Percentiles rank a stretch among this genome's conserved stretches.
These are phyloP conservation scores for Funneliformis caledonium DNA, from an alignment of 371 early-diverging fungal genomes.

Conservation along the genomic window DNA sequence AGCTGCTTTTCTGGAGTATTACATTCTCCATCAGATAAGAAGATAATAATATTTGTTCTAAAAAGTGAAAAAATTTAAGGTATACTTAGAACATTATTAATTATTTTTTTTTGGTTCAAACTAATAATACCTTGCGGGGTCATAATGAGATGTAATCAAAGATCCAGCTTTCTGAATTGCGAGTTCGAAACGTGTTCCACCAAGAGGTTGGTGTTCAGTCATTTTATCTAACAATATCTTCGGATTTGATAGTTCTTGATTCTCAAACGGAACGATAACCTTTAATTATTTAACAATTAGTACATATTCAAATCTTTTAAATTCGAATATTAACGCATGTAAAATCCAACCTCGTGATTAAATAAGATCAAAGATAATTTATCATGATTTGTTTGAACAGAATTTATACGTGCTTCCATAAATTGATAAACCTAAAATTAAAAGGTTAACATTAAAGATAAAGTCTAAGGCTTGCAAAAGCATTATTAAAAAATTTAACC, in stretches of 20 bases:
- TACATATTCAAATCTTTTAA: too few relatives aligned
- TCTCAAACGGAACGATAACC: background rate
- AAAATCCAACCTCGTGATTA: background rate
- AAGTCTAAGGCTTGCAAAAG: background rate
- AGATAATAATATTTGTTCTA: constrained; percentile 20
- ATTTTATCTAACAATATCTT: background rate
- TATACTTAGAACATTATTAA: background rate
- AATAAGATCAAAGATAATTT: constrained; percentile 9
- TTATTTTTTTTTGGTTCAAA: background rate
- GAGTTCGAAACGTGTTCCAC: background rate
- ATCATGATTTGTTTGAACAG: background rate
- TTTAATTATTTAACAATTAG: background rate
- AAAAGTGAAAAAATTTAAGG: background rate
- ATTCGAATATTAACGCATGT: too few relatives aligned
- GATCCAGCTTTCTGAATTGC: background rate
- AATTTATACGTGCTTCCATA: constrained; percentile 3
- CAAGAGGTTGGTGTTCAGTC: background rate
- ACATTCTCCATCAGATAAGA: constrained; percentile 14
- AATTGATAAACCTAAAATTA: background rate
- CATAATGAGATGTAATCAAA: background rate
- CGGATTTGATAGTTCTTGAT: background rate
- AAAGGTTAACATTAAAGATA: background rate
- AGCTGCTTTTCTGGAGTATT: background rate
- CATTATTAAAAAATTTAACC: background rate
- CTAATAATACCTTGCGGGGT: constrained; percentile 1